Base-by-base conservation (phyloP, 495 filamentous ascomycete genomes). In the Parathielavia appendiculata region DNA sequence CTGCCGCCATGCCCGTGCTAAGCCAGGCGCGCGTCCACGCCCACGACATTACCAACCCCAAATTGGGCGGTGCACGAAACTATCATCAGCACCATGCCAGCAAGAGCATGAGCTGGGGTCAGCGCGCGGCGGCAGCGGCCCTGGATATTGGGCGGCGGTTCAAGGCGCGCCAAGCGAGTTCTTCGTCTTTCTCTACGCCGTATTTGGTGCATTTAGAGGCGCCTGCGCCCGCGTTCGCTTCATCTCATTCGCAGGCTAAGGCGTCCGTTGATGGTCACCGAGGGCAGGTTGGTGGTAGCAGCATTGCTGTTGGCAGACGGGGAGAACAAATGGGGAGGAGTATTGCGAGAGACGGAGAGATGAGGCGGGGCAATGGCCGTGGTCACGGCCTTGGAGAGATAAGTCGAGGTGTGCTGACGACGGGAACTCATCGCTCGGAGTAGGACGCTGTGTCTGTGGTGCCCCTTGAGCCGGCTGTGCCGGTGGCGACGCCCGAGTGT, bases 401-500 rank as follows among this genome's bases (percentile, higher is more conserved):
- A n/a, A n/a, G n/a, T n/a, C n/a, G n/a, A n/a, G n/a, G n/a, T n/a
- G n/a, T 16, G 51, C 8, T 8, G 26, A 48, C 19, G 47, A 26
- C 11, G 41, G 30, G 26, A n/a, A n/a, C 17, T 49, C 23, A 1
- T 12, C 52, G 51, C 11, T 56, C 43, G 8, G 63, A 56, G 41
- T 60, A 56, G 59, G 51, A 60, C 32, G 4, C 54, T 48, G 54
- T 11, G 26, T n/a, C n/a, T n/a, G n/a, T n/a, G n/a, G n/a, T n/a
- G n/a, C n/a, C n/a, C n/a, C n/a, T n/a, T n/a, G n/a, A n/a, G n/a
- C 23, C 41, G 9, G 43, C 14, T 10, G 43, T 56, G 43, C 32
- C 59, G 26, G 62, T 69, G 35, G 62, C 59, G 35, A 61, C 58
- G 48, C 68, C 63, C 6, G 50, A 66, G 13, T 72, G 68, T 50